phyloP scores from a whole-genome alignment of 768 basidiomycete genomes.

The Galerina sulciceps region DNA sequence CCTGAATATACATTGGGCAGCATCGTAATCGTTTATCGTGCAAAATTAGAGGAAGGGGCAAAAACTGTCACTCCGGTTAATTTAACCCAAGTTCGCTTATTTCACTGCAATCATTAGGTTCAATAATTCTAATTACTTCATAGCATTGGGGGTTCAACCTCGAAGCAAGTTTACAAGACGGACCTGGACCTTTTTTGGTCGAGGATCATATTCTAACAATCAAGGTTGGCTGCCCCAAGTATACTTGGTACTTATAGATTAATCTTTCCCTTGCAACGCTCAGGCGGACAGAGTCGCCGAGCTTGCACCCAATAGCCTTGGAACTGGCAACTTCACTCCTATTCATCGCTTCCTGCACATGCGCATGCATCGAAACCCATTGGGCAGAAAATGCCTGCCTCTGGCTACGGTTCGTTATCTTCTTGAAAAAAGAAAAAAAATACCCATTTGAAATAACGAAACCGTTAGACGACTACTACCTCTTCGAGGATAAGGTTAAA shows the following conservation, averaged over 20 bases:
- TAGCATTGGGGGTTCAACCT: constrained; percentile 88
- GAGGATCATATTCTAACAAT: constrained; percentile 51
- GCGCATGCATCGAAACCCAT: constrained; percentile 55
- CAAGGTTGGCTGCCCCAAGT: constrained; percentile 30
- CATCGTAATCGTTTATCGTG: constrained; percentile 69
- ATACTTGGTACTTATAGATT: constrained; percentile 5
- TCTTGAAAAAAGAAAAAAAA: not conserved
- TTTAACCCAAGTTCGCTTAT: constrained; percentile 63
- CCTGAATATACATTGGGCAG: constrained; percentile 62
- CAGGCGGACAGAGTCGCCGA: constrained; percentile 62
- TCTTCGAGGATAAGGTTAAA: constrained; percentile 44
- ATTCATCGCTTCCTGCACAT: constrained; percentile 53
- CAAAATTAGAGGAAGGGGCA: constrained; percentile 56
- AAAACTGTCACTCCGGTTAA: constrained; percentile 72
- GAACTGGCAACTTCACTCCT: constrained; percentile 54
- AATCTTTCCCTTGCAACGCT: not conserved
- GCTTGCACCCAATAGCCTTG: constrained; percentile 50
- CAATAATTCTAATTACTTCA: not conserved
- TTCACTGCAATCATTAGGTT: not conserved
- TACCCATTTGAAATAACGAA: not conserved
- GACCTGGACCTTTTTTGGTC: constrained; percentile 48
- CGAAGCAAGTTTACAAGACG: constrained; percentile 62
- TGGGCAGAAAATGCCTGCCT: constrained; percentile 57
- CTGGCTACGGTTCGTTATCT: constrained; percentile 60
- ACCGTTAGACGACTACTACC: constrained; percentile 67